phyloP scores from a whole-genome alignment of 805 yeast species.

The Kurtzmaniella cleridarum region DNA sequence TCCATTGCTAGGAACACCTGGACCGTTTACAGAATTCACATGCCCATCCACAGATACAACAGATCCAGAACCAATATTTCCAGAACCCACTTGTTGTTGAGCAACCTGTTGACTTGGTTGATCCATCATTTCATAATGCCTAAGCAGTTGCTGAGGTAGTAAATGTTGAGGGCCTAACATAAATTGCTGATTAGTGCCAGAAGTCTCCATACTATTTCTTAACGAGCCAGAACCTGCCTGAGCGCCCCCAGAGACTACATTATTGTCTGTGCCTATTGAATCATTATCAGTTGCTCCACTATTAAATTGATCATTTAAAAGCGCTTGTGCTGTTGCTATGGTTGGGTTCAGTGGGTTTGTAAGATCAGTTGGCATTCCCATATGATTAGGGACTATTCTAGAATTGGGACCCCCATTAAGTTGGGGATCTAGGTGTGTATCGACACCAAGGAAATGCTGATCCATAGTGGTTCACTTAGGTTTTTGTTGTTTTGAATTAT shows the following conservation, averaged over 20 bases:
- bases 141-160: too few relatives aligned
- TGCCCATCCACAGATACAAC: too few relatives aligned
- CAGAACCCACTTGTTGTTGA: too few relatives aligned
- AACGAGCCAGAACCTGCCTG: neutral
- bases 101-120: too few relatives aligned
- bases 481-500: neutral
- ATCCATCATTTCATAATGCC: too few relatives aligned
- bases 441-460: constrained; percentile 15
- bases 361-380: constrained; percentile 4
- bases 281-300: neutral
- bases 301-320: constrained; percentile 8
- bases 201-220: too few relatives aligned
- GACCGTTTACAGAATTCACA: too few relatives aligned
- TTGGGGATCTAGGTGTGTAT: constrained; percentile 13
- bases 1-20: too few relatives aligned
- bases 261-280: neutral
- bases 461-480: constrained; percentile 6
- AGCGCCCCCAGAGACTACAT: neutral
- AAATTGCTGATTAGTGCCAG: too few relatives aligned
- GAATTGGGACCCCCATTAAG: constrained; percentile 7
- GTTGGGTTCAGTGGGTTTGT: constrained; percentile 10
- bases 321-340: constrained; percentile 12
- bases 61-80: too few relatives aligned
- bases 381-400: neutral
- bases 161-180: too few relatives aligned